phyloP scores from a whole-genome alignment of 139 green algal species.

The Chlamydomonas eustigma region DNA sequence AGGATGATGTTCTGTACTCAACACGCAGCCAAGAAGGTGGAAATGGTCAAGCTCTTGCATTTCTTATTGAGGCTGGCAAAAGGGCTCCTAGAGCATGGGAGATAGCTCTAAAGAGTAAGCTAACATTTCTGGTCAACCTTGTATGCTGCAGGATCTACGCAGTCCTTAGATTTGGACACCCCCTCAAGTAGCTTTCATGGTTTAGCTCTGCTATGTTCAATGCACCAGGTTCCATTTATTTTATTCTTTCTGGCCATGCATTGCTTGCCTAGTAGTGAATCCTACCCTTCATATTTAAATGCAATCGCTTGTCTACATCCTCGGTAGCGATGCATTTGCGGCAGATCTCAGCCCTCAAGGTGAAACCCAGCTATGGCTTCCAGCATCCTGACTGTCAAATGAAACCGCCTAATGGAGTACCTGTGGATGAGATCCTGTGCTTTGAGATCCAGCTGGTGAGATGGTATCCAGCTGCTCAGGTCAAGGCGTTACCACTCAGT shows the following conservation, averaged over 20 bases:
- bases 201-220: too few relatives aligned
- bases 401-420: conserved; percentile 36
- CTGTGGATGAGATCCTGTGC: conserved; percentile 24
- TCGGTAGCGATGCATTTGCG: not conserved
- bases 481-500: not conserved
- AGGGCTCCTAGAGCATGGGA: conserved; percentile 68
- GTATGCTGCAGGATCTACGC: too few relatives aligned
- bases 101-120: conserved; percentile 59
- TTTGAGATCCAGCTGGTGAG: conserved; percentile 63
- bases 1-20: conserved; percentile 50
- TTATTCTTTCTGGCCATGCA: too few relatives aligned
- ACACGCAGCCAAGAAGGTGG: conserved; percentile 56
- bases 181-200: too few relatives aligned
- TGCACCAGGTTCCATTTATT: too few relatives aligned
- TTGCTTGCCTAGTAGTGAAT: too few relatives aligned
- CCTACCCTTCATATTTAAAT: too few relatives aligned
- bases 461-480: conserved; percentile 11
- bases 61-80: conserved; percentile 58
- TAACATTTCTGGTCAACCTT: too few relatives aligned
- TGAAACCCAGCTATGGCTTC: conserved; percentile 67
- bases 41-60: conserved; percentile 50
- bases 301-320: not conserved
- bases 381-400: conserved; percentile 57
- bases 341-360: conserved; percentile 46
- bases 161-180: too few relatives aligned